phyloP scores from a whole-genome alignment of 257 asterid species.

The Solanum sitiens region DNA sequence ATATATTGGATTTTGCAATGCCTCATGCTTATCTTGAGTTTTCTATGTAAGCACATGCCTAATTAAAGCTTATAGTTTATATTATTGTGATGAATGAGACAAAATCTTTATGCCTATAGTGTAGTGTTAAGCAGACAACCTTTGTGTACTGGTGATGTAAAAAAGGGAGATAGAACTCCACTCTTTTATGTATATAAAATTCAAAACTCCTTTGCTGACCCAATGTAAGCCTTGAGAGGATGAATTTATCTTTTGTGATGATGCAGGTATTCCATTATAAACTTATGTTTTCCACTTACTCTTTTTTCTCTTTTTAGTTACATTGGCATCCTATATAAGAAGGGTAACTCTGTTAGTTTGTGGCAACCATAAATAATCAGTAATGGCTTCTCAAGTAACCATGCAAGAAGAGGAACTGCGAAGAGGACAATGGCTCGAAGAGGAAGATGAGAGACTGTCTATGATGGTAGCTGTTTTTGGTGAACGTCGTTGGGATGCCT shows the following conservation, averaged over 20 bases:
- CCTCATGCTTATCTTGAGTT: not conserved
- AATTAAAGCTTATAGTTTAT: not conserved
- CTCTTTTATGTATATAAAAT: not conserved
- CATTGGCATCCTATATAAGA: not conserved
- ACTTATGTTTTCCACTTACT: constrained; percentile 8
- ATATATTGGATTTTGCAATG: not conserved
- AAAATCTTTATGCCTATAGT: not conserved
- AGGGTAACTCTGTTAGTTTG: not conserved
- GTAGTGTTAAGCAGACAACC: not conserved
- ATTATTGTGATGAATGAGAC: constrained; percentile 1
- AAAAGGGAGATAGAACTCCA: not conserved
- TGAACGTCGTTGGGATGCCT: constrained; percentile 58
- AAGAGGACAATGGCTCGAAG: constrained; percentile 71
- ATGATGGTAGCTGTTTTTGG: constrained; percentile 42
- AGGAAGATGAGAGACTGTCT: constrained; percentile 49
- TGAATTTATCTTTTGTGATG: constrained; percentile 2
- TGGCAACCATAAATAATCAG: not conserved
- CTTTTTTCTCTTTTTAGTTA: not conserved
- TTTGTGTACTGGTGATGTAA: constrained; percentile 5
- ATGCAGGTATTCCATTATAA: constrained; percentile 21
- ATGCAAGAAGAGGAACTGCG: constrained; percentile 37
- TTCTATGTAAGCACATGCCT: not conserved
- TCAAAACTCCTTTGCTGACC: not conserved
- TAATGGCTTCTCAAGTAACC: not conserved
- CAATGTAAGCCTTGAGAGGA: not conserved